A percentile compares a stretch with the other conserved stretches of the same genome.
Conservation (phyloP, 148 eudicot genomes). For the Diospyros lotus region DNA sequence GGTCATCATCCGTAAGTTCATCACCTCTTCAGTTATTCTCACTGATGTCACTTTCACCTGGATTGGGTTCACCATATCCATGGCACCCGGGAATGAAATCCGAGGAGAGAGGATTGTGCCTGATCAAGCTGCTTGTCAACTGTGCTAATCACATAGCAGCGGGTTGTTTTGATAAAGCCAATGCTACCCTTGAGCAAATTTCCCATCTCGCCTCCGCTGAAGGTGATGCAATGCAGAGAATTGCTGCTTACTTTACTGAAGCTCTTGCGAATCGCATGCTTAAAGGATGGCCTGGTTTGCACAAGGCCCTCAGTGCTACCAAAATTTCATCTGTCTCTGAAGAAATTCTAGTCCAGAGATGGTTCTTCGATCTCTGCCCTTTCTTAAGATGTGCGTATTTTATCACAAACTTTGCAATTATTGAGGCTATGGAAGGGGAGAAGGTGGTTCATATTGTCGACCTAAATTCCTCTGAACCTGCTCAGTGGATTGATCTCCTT, state of each 20-base stretch:
- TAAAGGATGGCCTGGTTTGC: constrained; percentile 55
- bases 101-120: constrained; percentile 62
- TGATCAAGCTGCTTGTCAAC: constrained; percentile 52
- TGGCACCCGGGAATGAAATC: constrained; percentile 61
- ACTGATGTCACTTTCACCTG: constrained; percentile 54
- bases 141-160: constrained; percentile 62
- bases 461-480: constrained; percentile 56
- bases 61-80: constrained; percentile 49
- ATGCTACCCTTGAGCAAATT: constrained; percentile 47
- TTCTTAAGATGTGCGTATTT: constrained; percentile 52
- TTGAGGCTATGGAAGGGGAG: constrained; percentile 76
- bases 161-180: constrained; percentile 49
- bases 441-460: constrained; percentile 73
- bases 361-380: constrained; percentile 64
- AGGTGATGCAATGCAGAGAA: constrained; percentile 79
- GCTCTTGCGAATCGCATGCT: constrained; percentile 69
- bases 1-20: constrained; percentile 46
- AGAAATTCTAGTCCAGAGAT: constrained; percentile 37
- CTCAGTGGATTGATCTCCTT: constrained; percentile 69
- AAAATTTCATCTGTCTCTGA: constrained; percentile 34
- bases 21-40: constrained; percentile 60
- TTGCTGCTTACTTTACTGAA: constrained; percentile 68
- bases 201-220: constrained; percentile 55
- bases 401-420: constrained; percentile 63
- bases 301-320: constrained; percentile 63